Base-by-base conservation (phyloP, 495 filamentous ascomycete species). In the Pseudomonodictys pantanalensis region DNA sequence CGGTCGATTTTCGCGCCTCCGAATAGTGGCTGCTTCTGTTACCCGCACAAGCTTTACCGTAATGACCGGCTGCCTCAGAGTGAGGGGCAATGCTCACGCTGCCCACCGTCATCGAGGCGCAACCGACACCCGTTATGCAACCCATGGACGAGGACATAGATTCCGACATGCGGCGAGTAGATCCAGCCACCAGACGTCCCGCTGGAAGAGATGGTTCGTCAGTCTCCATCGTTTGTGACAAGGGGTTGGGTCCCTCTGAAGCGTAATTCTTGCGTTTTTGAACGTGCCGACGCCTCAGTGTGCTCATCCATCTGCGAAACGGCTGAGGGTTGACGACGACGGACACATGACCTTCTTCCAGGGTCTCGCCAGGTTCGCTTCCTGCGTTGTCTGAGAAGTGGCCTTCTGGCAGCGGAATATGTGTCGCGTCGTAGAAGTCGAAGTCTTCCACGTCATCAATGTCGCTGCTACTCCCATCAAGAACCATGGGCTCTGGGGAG, bases 81-180 rank as follows among this genome's bases (percentile, higher is more conserved):
- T 81, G 78, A 23, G 77, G 79, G 25, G 83, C 74, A 24, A 86
- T 73, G 66, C 87, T 91, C 48, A 81, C 77, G 48, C 85, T 89
- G 11, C 84, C 79, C 38, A 89, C 73, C 51, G 87, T 95, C 25
- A 88, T 75, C 42, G 84, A 88, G 33, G 87, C 84, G 20, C 90
- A 92, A 66, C 86, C 92, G 52, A 92, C 81, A 10, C 82, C 86
- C 15, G 84, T 82, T 22, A 96, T 81, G 53, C 89, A 87, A 7
- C 75, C 83, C 57, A 86, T 82, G 6, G 91, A 95, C 20, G 88
- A 88, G 26, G 77, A 79, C 2, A 80, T 81, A 1, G 89, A 91
- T 1, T 79, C 80, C 18, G 83, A 81, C 61, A 83, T 55, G 11
- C 58, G 33, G 69, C 80, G 84, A 58, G 52, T 15, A 26, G 46